Percentiles rank a stretch among this genome's conserved stretches.
Evolutionary conservation across 257 asterid species (phyloP).

Genomic region (Solanum gracilifrons): DNA sequence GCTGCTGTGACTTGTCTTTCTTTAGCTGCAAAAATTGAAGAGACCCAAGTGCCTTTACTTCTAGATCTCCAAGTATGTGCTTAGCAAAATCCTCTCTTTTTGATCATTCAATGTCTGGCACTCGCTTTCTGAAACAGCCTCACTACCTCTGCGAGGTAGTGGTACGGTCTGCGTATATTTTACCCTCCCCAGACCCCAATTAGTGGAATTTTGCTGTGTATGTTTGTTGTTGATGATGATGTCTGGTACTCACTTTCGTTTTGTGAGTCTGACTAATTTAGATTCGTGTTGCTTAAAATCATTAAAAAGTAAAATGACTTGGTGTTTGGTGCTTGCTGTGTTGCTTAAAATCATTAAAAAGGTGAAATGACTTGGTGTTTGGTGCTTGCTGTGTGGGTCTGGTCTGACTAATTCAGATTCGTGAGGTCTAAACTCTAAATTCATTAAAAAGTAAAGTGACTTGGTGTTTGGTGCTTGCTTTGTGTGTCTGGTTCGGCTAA

Average conservation of each 20-base stretch:
- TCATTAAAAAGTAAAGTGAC: neutral
- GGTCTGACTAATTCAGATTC: neutral
- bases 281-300: neutral
- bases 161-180: neutral
- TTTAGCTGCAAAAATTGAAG: conserved; percentile 82
- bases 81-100: neutral
- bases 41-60: conserved; percentile 60
- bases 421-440: neutral
- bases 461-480: neutral
- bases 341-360: neutral
- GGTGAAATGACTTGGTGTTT: neutral
- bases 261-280: neutral
- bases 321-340: neutral
- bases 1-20: conserved; percentile 77
- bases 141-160: neutral
- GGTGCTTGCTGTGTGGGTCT: neutral
- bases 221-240: neutral
- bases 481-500: neutral
- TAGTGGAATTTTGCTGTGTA: too few species aligned
- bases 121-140: neutral
- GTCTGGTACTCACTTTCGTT: neutral
- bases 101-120: neutral
- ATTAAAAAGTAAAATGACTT: neutral
- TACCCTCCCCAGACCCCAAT: too few species aligned
- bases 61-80: conserved; percentile 58